phyloP scores from a whole-genome alignment of 2,329 filamentous ascomycete genomes.

The Paraphoma sp. region DNA sequence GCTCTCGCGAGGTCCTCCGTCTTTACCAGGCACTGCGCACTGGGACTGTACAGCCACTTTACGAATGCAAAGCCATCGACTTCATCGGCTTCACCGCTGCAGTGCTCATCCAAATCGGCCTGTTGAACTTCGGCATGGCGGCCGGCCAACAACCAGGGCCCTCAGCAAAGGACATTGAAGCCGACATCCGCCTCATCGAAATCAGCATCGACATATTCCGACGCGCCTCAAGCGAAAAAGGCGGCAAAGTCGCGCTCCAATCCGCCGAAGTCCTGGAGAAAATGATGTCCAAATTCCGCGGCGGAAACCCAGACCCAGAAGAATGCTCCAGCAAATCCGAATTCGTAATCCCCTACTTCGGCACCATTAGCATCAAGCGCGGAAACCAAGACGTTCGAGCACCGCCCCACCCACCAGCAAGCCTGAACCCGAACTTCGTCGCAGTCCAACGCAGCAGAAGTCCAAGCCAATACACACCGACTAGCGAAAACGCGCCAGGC shows the following conservation, averaged over 20 bases:
- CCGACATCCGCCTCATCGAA: slow-evolving; percentile 47
- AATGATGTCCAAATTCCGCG: slow-evolving; percentile 41
- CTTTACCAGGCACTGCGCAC: slow-evolving; percentile 49
- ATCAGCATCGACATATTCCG: slow-evolving; percentile 51
- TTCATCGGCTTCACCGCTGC: slow-evolving; percentile 56
- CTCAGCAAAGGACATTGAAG: slow-evolving; percentile 38
- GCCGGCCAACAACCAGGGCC: neutral
- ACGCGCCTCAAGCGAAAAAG: slow-evolving; percentile 49
- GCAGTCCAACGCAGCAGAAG: neutral
- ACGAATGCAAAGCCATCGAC: slow-evolving; percentile 56
- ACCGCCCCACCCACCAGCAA: neutral
- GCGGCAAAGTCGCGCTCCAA: slow-evolving; percentile 50
- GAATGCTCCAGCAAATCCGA: slow-evolving; percentile 24
- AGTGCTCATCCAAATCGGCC: slow-evolving; percentile 52
- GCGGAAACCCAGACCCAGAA: slow-evolving; percentile 7
- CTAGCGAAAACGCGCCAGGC: neutral
- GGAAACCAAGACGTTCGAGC: slow-evolving; percentile 29
- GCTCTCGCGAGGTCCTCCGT: slow-evolving; percentile 50
- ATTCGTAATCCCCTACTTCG: slow-evolving; percentile 51
- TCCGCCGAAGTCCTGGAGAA: slow-evolving; percentile 48
- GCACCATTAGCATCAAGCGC: slow-evolving; percentile 47
- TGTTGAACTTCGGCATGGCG: slow-evolving; percentile 44
- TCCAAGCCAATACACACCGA: neutral
- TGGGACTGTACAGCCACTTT: slow-evolving; percentile 44
- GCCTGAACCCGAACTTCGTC: neutral